Conservation (phyloP, 1,284 basidiomycete species). For the Phaffia rhodozyma region DNA sequence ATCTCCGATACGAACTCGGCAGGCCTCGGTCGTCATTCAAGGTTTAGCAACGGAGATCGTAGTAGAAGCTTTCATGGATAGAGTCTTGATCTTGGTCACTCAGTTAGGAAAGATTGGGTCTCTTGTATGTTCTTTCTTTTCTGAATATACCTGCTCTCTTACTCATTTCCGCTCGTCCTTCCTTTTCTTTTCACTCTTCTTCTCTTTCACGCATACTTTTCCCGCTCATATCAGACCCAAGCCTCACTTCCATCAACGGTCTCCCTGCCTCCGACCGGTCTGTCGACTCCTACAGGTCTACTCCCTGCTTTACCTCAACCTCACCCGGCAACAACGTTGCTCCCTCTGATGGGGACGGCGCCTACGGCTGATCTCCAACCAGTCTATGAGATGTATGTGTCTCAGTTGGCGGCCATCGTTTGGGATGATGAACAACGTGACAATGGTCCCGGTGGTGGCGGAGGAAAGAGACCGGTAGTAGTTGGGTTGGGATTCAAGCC, state of each 20-base stretch:
- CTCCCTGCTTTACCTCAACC: slow-evolving; percentile 44
- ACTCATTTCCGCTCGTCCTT: not conserved
- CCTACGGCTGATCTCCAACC: slow-evolving; percentile 44
- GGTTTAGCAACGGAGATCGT: slow-evolving; percentile 54
- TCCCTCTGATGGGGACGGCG: slow-evolving; percentile 53
- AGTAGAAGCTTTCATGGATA: slow-evolving; percentile 57
- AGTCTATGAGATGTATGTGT: slow-evolving; percentile 61
- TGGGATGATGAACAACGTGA: slow-evolving; percentile 43
- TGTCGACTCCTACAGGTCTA: not conserved
- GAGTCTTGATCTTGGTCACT: slow-evolving; percentile 60
- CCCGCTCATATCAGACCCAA: slow-evolving; percentile 47
- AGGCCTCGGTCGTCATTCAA: slow-evolving; percentile 32
- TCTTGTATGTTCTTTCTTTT: slow-evolving; percentile 42
- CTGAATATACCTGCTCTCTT: not conserved
- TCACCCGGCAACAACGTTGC: slow-evolving; percentile 56
- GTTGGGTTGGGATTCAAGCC: slow-evolving; percentile 52
- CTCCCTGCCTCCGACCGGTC: slow-evolving; percentile 30
- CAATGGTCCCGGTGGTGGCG: slow-evolving; percentile 27
- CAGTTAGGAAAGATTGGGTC: slow-evolving; percentile 71
- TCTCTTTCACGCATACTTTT: not conserved
- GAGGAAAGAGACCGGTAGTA: slow-evolving; percentile 46
- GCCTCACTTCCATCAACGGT: slow-evolving; percentile 54
- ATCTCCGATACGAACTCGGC: not conserved
- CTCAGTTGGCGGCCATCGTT: slow-evolving; percentile 65
- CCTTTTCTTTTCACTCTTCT: slow-evolving; percentile 13